These are phyloP conservation scores for Zoysia matrella DNA, from an alignment of 202 grass and related monocot genomes.

Conservation along the genomic window DNA sequence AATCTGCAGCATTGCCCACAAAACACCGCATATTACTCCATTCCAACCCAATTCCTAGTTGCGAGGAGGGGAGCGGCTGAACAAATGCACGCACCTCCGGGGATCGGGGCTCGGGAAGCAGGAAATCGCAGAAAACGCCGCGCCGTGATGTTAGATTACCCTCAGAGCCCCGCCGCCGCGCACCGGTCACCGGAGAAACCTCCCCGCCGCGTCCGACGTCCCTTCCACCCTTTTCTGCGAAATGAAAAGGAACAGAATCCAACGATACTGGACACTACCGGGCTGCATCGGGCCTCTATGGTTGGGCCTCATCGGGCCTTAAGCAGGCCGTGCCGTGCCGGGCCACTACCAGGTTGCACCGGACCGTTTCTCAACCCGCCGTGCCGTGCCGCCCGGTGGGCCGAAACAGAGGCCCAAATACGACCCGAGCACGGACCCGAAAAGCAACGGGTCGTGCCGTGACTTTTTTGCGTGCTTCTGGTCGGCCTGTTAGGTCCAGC, in stretches of 20 bases:
- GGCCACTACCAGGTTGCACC: too few species aligned
- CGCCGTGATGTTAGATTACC: background rate
- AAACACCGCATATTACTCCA: background rate
- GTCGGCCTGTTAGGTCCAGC: too few species aligned
- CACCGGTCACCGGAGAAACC: background rate
- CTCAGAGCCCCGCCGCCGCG: background rate
- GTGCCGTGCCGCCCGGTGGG: too few species aligned
- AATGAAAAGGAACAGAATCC: background rate
- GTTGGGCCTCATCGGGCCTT: too few species aligned
- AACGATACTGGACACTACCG: too few species aligned
- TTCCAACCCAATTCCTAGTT: background rate
- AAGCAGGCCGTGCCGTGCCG: too few species aligned
- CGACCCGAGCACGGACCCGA: too few species aligned
- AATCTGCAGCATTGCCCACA: background rate
- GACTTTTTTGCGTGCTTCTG: too few species aligned
- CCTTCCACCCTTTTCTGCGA: background rate
- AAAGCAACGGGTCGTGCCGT: too few species aligned
- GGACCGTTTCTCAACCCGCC: too few species aligned
- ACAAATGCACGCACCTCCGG: slow-evolving; percentile 13
- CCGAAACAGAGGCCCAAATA: too few species aligned
- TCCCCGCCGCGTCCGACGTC: background rate
- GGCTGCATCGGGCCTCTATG: too few species aligned
- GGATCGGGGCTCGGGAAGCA: background rate
- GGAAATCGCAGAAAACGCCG: background rate
- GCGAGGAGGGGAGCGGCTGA: background rate